Evolutionary conservation across 352 stramenopile species (phyloP).

Genomic region (Globisporangium recalcitrans): DNA sequence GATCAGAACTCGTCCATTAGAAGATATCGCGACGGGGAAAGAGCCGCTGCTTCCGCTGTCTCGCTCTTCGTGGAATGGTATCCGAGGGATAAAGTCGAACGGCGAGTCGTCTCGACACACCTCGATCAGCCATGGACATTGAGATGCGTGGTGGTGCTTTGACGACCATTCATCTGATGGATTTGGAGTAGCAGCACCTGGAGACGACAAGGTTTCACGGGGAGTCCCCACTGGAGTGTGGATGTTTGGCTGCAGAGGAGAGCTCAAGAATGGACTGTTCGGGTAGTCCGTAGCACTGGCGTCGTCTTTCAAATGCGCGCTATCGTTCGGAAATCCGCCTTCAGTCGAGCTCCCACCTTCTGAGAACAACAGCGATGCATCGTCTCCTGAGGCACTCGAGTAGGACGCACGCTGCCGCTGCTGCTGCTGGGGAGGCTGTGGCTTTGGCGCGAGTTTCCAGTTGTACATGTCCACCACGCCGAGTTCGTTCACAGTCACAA

Average conservation of each 20-base stretch:
- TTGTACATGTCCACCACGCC: constrained; percentile 84
- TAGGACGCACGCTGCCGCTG: not conserved
- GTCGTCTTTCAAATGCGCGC: not conserved
- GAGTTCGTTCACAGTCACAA: constrained; percentile 79
- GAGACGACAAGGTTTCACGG: not conserved
- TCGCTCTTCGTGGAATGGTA: constrained; percentile 65
- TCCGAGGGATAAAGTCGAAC: constrained; percentile 74
- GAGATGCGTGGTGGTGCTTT: constrained; percentile 7
- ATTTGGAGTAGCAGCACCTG: not conserved
- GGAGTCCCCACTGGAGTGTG: constrained; percentile 7
- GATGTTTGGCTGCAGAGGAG: not conserved
- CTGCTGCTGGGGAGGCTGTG: constrained; percentile 14
- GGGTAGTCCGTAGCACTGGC: not conserved
- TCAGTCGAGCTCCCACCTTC: not conserved
- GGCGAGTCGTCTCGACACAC: constrained; percentile 63
- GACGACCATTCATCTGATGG: not conserved
- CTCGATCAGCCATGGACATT: constrained; percentile 67
- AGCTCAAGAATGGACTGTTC: not conserved
- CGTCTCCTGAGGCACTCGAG: not conserved
- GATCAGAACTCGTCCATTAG: constrained; percentile 67
- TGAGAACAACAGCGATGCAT: not conserved
- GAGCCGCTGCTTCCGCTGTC: constrained; percentile 15
- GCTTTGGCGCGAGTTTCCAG: constrained; percentile 73
- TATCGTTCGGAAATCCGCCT: not conserved
- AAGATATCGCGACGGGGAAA: constrained; percentile 64